phyloP scores from a whole-genome alignment of 305 asterid species.

The Solanum hybrid region DNA sequence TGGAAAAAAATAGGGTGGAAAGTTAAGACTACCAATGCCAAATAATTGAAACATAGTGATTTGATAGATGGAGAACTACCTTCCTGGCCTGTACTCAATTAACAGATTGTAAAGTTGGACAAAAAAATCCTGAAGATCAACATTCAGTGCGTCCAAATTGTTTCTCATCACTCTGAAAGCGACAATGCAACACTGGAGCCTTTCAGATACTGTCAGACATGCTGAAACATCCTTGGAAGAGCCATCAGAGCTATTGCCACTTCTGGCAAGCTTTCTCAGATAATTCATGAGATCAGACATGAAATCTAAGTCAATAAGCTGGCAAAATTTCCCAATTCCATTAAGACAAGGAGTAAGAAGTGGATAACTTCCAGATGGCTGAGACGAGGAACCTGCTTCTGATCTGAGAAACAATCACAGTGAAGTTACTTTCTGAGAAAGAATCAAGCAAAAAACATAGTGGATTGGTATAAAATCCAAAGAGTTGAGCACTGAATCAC shows the following conservation, averaged over 20 bases:
- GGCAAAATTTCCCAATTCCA: conserved; percentile 86
- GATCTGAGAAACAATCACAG: conserved; percentile 31
- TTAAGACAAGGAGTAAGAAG: conserved; percentile 76
- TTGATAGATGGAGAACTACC: conserved; percentile 33
- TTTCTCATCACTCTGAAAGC: conserved; percentile 87
- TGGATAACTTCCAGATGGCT: conserved; percentile 53
- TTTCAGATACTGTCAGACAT: conserved; percentile 59
- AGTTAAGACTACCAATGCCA: neutral
- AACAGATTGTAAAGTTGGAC: conserved; percentile 73
- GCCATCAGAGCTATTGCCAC: conserved; percentile 30
- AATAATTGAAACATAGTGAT: neutral
- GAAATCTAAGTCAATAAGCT: conserved; percentile 79
- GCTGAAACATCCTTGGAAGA: conserved; percentile 32
- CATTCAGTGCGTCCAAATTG: conserved; percentile 88
- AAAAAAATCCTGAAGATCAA: conserved; percentile 85
- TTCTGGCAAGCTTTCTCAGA: conserved; percentile 77
- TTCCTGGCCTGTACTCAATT: conserved; percentile 84
- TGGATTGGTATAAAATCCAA: neutral
- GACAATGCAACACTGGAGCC: conserved; percentile 84
- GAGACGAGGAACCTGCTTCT: conserved; percentile 30
- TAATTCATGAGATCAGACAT: conserved; percentile 86
- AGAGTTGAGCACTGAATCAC: neutral
- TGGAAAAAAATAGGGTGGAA: neutral
- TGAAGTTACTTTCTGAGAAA: conserved; percentile 7
- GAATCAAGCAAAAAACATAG: neutral